These are phyloP conservation scores for Magnusiomyces ingens DNA, from an alignment of 1,139 yeast genomes.

Conservation along the genomic window DNA sequence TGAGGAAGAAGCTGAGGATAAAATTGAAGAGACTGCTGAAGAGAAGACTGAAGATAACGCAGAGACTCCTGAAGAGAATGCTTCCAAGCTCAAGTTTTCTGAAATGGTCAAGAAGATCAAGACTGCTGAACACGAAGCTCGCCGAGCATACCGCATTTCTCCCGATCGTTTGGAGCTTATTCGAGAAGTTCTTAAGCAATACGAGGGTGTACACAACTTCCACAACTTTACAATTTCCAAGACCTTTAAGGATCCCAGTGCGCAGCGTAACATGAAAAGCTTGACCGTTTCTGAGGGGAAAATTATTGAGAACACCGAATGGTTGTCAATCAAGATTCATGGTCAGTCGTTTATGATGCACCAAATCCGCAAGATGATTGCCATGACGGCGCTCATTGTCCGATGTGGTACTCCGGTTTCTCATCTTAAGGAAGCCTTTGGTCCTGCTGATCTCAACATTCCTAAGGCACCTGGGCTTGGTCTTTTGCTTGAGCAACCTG, in stretches of 20 bases:
- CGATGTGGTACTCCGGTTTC: constrained; percentile 78
- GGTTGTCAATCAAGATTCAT: constrained; percentile 93
- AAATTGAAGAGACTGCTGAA: not conserved
- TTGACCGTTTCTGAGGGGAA: constrained; percentile 85
- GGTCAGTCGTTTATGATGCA: constrained; percentile 98
- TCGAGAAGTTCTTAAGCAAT: constrained; percentile 62
- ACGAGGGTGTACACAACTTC: constrained; percentile 87
- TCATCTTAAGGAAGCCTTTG: constrained; percentile 74
- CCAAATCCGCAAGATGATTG: constrained; percentile 96
- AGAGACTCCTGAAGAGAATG: constrained; percentile 28
- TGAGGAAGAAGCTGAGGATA: constrained; percentile 19
- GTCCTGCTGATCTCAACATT: constrained; percentile 66
- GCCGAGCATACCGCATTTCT: constrained; percentile 65
- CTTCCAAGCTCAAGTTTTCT: constrained; percentile 11
- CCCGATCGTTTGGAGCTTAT: constrained; percentile 53
- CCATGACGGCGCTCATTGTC: constrained; percentile 82
- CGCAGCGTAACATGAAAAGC: constrained; percentile 72
- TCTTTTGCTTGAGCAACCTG: constrained; percentile 81
- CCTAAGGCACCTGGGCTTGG: constrained; percentile 99
- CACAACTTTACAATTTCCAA: constrained; percentile 94
- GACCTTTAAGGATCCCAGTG: constrained; percentile 76
- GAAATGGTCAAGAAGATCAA: constrained; percentile 50
- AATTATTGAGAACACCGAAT: constrained; percentile 87
- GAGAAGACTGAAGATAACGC: constrained; percentile 32
- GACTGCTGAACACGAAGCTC: constrained; percentile 55